Base-by-base conservation (phyloP, 257 asterid species). In the Perilla frutescens region DNA sequence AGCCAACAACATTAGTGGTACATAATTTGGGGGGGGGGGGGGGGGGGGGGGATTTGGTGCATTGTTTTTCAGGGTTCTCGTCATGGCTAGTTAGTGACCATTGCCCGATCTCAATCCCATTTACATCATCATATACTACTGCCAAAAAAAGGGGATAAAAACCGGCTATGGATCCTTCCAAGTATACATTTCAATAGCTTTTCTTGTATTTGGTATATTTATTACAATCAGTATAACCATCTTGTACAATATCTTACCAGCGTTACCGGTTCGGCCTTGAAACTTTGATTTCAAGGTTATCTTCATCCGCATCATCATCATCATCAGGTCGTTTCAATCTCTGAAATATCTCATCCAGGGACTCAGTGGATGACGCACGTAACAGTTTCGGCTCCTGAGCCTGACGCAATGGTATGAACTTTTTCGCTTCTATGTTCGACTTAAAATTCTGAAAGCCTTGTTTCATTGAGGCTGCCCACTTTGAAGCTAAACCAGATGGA, bases 391-490 rank as follows among this genome's bases (percentile, higher is more conserved):
- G 53, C 49, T 89, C 96, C 71, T 86, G 85, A 39, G 70, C 77
- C 78, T 92, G 97, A 53, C 91, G 93, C 49, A 80, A 20, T 36
- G 98, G 97, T 58, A 87, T 29, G 34, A 92, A 87, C 62, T 82
- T 87, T 76, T 90, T 95, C n/a, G 96, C 86, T 73, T 86, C 99
- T 8, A 95, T 53, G 70, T 81, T 92, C 11, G 97, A 66, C 76
- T 85, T 95, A 44, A 95, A 81, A 45, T 70, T 85, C 73, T 92
- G 97, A 60, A 94, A 90, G 51, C 99, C 97, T 31, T 92, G 82
- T 74, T 94, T 94, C 99, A 95, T 90, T 6, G 96, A 90, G 8
- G 98, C 97, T 98, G 98, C 97, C 99, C 98, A 95, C 77, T 79
- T 90, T 45, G 96, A 86, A 73, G 96, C 91, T 78, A 95, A 79